phyloP scores from a whole-genome alignment of 495 filamentous ascomycete species.

The Bacidia gigantensis region DNA sequence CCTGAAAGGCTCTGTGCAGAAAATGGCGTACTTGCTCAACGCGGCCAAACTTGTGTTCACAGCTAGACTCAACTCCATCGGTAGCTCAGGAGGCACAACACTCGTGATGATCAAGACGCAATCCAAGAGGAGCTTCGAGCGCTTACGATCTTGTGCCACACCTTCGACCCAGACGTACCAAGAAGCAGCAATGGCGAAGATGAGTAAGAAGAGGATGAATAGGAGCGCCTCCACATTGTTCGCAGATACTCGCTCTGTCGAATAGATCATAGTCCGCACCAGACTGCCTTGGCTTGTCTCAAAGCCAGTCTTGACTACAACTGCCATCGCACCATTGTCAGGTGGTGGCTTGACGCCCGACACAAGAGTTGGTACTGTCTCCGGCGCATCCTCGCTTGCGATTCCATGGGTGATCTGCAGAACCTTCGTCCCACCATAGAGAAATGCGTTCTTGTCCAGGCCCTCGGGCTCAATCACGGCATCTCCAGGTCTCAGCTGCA shows the following conservation, averaged over 20 bases:
- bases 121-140: constrained; percentile 92
- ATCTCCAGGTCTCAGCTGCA: constrained; percentile 78
- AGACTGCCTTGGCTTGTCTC: constrained; percentile 96
- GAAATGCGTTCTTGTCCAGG: constrained; percentile 88
- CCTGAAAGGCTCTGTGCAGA: constrained; percentile 98
- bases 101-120: constrained; percentile 96
- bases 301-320: constrained; percentile 95
- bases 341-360: constrained; percentile 66
- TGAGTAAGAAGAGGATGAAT: constrained; percentile 91
- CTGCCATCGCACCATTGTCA: constrained; percentile 84
- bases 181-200: constrained; percentile 95
- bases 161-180: constrained; percentile 99
- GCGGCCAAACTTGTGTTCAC: constrained; percentile 98
- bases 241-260: constrained; percentile 93
- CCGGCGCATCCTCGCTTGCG: constrained; percentile 52
- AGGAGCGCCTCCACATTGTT: constrained; percentile 89
- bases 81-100: constrained; percentile 92
- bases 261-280: constrained; percentile 99
- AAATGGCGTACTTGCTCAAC: constrained; percentile 87
- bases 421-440: constrained; percentile 95
- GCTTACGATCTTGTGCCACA: constrained; percentile 81
- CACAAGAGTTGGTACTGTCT: constrained; percentile 44
- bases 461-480: constrained; percentile 80
- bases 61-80: constrained; percentile 93
- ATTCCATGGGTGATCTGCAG: constrained; percentile 79